Conservation (phyloP, 441 rosid genomes). For the Eruca vesicaria region DNA sequence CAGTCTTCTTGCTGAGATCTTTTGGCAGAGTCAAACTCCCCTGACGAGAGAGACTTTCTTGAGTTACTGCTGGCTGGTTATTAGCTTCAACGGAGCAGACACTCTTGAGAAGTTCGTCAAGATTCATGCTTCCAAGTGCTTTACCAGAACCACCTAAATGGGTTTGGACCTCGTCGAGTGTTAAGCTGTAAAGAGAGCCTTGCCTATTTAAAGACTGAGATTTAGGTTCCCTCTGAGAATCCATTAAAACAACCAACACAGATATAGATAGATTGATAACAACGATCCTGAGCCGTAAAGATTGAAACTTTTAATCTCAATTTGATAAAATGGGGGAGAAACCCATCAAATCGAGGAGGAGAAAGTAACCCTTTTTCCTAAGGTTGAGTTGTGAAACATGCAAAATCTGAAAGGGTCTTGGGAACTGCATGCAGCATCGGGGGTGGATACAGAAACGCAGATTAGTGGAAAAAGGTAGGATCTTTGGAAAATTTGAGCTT, state of each 20-base stretch:
- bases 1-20: conserved; percentile 55
- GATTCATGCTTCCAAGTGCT: conserved; percentile 57
- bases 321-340: too few relatives aligned
- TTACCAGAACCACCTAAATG: conserved; percentile 53
- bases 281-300: conserved; percentile 5
- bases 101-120: conserved; percentile 58
- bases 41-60: conserved; percentile 39
- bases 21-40: conserved; percentile 45
- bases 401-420: conserved; percentile 22
- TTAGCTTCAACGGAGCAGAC: conserved; percentile 49
- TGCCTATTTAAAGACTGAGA: conserved; percentile 40
- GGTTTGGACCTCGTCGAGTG: conserved; percentile 59
- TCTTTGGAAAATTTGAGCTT: conserved; percentile 11
- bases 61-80: conserved; percentile 32
- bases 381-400: conserved; percentile 20
- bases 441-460: conserved; percentile 6
- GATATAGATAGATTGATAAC: not conserved
- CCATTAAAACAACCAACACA: conserved; percentile 29
- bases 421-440: conserved; percentile 37
- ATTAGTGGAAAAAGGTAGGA: not conserved
- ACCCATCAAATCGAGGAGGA: not conserved
- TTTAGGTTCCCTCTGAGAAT: conserved; percentile 38
- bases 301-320: not conserved
- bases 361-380: conserved; percentile 16
- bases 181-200: conserved; percentile 49